Conservation (phyloP, 2,329 filamentous ascomycete species). For the Zasmidium angulare region DNA sequence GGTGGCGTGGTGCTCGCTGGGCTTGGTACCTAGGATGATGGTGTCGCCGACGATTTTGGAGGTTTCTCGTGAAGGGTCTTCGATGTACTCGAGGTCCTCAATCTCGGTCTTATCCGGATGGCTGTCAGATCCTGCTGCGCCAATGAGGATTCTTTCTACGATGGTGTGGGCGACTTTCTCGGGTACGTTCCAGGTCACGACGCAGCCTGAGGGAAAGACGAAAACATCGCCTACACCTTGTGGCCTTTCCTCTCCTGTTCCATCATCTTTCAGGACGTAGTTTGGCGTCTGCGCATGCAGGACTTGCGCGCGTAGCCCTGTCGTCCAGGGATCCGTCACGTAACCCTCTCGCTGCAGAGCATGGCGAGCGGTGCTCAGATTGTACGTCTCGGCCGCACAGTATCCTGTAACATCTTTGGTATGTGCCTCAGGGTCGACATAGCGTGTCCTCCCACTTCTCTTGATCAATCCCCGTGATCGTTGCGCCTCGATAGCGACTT, state of each 20-base stretch:
- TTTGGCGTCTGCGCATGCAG: slow-evolving; percentile 57
- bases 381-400: slow-evolving; percentile 67
- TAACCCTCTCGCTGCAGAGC: slow-evolving; percentile 61
- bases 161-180: slow-evolving; percentile 69
- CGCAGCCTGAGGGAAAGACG: slow-evolving; percentile 89
- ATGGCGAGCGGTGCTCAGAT: slow-evolving; percentile 57
- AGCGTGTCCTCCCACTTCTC: slow-evolving; percentile 43
- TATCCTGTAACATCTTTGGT: slow-evolving; percentile 61
- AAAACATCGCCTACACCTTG: slow-evolving; percentile 73
- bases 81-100: slow-evolving; percentile 84
- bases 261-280: slow-evolving; percentile 40
- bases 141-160: slow-evolving; percentile 69
- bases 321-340: slow-evolving; percentile 61
- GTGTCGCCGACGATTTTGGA: slow-evolving; percentile 83
- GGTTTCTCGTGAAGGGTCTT: slow-evolving; percentile 69
- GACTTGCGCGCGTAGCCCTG: slow-evolving; percentile 64
- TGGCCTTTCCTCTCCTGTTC: slow-evolving; percentile 42
- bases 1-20: slow-evolving; percentile 12
- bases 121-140: slow-evolving; percentile 68
- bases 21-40: slow-evolving; percentile 80
- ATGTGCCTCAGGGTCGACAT: slow-evolving; percentile 47
- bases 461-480: slow-evolving; percentile 55
- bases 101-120: slow-evolving; percentile 74
- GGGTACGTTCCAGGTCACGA: slow-evolving; percentile 88
- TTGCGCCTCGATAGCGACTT: slow-evolving; percentile 85